Evolutionary conservation across 1,284 basidiomycete species (phyloP).

Genomic region (Moniliella sp.): DNA sequence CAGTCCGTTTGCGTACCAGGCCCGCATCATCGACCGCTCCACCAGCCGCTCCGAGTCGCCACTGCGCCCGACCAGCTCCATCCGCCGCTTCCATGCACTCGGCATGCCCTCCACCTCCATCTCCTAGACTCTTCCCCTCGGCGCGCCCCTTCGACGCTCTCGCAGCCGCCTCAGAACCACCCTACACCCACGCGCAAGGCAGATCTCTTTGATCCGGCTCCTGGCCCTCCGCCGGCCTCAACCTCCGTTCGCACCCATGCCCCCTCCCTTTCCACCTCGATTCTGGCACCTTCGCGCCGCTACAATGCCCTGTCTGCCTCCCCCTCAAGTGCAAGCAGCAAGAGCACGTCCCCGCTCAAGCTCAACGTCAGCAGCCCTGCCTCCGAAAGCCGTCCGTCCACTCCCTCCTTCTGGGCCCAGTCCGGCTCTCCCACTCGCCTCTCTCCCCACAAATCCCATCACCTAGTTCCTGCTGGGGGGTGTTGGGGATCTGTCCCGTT

Average conservation of each 20-base stretch:
- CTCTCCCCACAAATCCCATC: too few species aligned
- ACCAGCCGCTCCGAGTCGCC: slow-evolving; percentile 7
- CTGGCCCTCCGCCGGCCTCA: slow-evolving; percentile 5
- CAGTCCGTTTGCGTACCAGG: slow-evolving; percentile 23
- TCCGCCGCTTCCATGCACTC: slow-evolving; percentile 8
- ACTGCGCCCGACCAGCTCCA: slow-evolving; percentile 8
- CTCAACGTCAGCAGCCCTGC: too few species aligned
- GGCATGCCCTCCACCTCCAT: slow-evolving; percentile 1
- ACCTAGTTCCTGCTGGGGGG: too few species aligned
- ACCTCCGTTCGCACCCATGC: too few species aligned
- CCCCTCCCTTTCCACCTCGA: too few species aligned
- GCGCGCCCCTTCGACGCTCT: not conserved
- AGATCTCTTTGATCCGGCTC: slow-evolving; percentile 1
- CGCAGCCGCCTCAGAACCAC: not conserved
- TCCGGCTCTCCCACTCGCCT: too few species aligned
- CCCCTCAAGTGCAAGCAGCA: too few species aligned
- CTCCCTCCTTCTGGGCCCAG: too few species aligned
- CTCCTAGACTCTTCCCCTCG: slow-evolving; percentile 1
- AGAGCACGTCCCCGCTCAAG: too few species aligned
- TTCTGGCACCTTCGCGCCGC: too few species aligned
- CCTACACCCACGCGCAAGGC: slow-evolving; percentile 1
- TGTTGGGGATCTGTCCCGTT: slow-evolving; percentile 20
- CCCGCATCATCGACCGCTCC: slow-evolving; percentile 18
- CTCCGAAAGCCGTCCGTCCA: slow-evolving; percentile 16
- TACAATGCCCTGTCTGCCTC: too few species aligned